Evolutionary conservation across 192 early-diverging fungal genomes (phyloP).

Genomic region (Backusella liffmaniae): DNA sequence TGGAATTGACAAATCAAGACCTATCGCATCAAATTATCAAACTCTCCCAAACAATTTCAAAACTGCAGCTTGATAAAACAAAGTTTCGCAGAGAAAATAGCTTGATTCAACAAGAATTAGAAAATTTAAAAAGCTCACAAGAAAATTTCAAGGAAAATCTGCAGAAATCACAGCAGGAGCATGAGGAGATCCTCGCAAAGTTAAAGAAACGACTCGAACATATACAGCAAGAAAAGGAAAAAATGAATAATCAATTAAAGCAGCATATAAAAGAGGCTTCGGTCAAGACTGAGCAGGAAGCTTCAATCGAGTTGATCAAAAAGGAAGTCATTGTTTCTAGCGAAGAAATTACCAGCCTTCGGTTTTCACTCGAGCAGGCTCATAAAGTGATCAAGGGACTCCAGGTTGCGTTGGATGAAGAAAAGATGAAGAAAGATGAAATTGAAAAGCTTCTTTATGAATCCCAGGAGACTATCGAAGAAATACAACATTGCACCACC

Average conservation of each 20-base stretch:
- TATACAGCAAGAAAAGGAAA: slow-evolving; percentile 41
- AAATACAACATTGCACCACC: slow-evolving; percentile 41
- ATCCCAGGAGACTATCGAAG: slow-evolving; percentile 56
- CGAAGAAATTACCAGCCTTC: slow-evolving; percentile 26
- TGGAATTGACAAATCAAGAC: slow-evolving; percentile 35
- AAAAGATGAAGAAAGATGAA: slow-evolving; percentile 53
- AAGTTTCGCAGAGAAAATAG: slow-evolving; percentile 21
- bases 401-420: slow-evolving; percentile 46
- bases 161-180: slow-evolving; percentile 9
- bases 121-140: slow-evolving; percentile 17
- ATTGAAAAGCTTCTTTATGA: slow-evolving; percentile 49
- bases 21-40: slow-evolving; percentile 23
- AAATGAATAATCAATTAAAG: slow-evolving; percentile 63
- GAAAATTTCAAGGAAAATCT: slow-evolving; percentile 16
- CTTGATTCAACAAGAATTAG: slow-evolving; percentile 18
- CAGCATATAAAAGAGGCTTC: slow-evolving; percentile 50
- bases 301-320: neutral
- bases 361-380: slow-evolving; percentile 32
- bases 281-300: neutral
- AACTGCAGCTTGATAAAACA: slow-evolving; percentile 20
- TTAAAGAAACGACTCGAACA: slow-evolving; percentile 56
- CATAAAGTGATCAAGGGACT: slow-evolving; percentile 51
- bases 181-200: slow-evolving; percentile 26
- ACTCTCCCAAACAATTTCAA: slow-evolving; percentile 23
- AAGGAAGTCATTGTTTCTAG: neutral